Evolutionary conservation across 2,329 filamentous ascomycete genomes (phyloP).

Genomic region (Blastomyces percursus): DNA sequence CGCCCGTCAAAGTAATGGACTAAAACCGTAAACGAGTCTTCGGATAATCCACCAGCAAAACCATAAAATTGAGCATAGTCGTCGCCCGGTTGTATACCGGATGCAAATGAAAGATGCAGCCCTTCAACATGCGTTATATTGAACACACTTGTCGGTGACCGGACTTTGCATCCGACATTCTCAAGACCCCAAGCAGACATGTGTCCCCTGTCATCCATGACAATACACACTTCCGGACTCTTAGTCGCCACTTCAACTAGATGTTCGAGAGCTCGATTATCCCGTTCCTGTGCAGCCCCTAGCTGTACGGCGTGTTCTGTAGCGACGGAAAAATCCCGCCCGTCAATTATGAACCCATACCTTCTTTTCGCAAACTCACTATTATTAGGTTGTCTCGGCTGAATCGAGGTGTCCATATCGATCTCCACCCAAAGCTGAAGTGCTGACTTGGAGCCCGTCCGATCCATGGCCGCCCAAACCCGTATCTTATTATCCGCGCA

Average conservation of each 20-base stretch:
- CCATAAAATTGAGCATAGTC: conserved; percentile 60
- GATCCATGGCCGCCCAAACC: conserved; percentile 71
- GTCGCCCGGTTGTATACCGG: conserved; percentile 22
- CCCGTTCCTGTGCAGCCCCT: conserved; percentile 44
- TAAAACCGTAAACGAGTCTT: conserved; percentile 59
- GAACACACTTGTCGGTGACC: conserved; percentile 60
- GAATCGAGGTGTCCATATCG: conserved; percentile 62
- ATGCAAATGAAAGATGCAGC: conserved; percentile 33
- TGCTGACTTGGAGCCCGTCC: conserved; percentile 53
- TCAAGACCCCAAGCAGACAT: conserved; percentile 93
- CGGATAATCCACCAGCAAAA: conserved; percentile 54
- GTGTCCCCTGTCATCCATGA: conserved; percentile 69
- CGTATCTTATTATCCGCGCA: conserved; percentile 70
- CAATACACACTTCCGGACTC: conserved; percentile 75
- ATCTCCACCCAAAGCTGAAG: conserved; percentile 72
- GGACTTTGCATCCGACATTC: conserved; percentile 62
- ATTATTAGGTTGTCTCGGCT: conserved; percentile 39
- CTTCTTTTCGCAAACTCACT: conserved; percentile 37
- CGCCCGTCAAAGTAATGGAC: conserved; percentile 77
- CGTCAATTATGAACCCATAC: conserved; percentile 74
- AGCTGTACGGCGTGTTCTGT: conserved; percentile 57
- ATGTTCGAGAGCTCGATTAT: conserved; percentile 67
- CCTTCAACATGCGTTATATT: conserved; percentile 70
- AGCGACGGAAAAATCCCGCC: conserved; percentile 64
- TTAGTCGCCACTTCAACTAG: conserved; percentile 76